A percentile compares a stretch with the other conserved stretches of the same genome.
Conservation (phyloP, 257 asterid species). For the Capsicum pubescens region DNA sequence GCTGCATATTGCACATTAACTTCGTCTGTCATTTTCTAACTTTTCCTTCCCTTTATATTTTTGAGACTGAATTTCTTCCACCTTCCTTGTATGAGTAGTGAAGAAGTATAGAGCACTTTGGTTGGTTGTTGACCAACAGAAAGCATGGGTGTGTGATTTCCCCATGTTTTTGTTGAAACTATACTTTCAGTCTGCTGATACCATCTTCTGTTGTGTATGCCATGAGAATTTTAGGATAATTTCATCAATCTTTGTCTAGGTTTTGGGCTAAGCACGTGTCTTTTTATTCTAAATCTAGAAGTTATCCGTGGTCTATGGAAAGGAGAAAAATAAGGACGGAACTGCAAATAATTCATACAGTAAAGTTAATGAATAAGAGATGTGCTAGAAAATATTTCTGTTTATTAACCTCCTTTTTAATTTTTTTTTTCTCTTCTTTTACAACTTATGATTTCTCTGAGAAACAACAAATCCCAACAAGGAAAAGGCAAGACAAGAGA, state of each 20-base stretch:
- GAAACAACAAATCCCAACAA: slow-evolving; percentile 4
- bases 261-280: background rate
- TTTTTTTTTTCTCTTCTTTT: background rate
- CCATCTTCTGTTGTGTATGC: slow-evolving; percentile 16
- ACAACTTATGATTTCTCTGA: background rate
- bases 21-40: background rate
- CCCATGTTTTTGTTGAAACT: background rate
- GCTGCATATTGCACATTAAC: slow-evolving; percentile 3
- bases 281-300: background rate
- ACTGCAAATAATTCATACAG: slow-evolving; percentile 17
- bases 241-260: background rate
- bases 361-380: background rate
- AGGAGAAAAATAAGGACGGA: background rate
- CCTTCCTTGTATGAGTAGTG: too few species aligned
- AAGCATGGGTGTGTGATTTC: background rate
- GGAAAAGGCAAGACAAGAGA: slow-evolving; percentile 1
- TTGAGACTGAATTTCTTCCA: background rate
- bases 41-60: background rate
- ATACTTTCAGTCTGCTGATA: background rate
- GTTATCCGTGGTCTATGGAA: background rate
- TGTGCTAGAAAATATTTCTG: slow-evolving; percentile 6
- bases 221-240: background rate
- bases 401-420: background rate
- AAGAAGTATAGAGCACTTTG: too few species aligned
- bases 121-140: too few species aligned